Evolutionary conservation across 371 early-diverging fungal species (phyloP).

Genomic region (Lichtheimia hyalospora): DNA sequence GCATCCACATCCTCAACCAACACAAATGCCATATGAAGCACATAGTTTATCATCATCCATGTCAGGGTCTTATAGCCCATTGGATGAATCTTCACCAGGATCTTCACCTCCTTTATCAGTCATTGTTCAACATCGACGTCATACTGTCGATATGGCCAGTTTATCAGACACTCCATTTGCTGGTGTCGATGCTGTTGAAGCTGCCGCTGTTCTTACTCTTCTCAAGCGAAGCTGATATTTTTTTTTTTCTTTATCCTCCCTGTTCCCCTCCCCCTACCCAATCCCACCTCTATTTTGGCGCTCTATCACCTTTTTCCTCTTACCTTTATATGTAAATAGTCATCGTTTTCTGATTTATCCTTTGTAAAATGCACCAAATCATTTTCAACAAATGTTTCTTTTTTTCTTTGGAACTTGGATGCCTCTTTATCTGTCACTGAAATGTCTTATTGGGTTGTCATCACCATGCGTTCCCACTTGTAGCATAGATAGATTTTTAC

Average conservation of each 20-base stretch:
- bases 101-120: constrained; percentile 12
- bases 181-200: constrained; percentile 49
- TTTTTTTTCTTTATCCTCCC: background rate
- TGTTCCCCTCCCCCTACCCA: background rate
- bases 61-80: constrained; percentile 2
- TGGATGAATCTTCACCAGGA: constrained; percentile 9
- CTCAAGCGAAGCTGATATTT: constrained; percentile 31
- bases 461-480: too few species aligned
- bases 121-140: constrained; percentile 5
- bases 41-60: constrained; percentile 7
- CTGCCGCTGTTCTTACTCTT: constrained; percentile 41
- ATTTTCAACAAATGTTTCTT: too few species aligned
- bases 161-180: constrained; percentile 9
- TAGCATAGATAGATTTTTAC: too few species aligned
- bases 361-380: background rate
- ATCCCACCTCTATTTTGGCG: background rate
- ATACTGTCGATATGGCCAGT: constrained; percentile 6
- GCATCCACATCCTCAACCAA: background rate
- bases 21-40: background rate
- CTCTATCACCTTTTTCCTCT: background rate
- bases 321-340: constrained; percentile 2
- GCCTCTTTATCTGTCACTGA: too few species aligned
- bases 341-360: background rate
- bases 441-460: too few species aligned
- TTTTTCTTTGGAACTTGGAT: too few species aligned